phyloP scores from a whole-genome alignment of 2,329 filamentous ascomycete species.

The Coniochaeta sp. region DNA sequence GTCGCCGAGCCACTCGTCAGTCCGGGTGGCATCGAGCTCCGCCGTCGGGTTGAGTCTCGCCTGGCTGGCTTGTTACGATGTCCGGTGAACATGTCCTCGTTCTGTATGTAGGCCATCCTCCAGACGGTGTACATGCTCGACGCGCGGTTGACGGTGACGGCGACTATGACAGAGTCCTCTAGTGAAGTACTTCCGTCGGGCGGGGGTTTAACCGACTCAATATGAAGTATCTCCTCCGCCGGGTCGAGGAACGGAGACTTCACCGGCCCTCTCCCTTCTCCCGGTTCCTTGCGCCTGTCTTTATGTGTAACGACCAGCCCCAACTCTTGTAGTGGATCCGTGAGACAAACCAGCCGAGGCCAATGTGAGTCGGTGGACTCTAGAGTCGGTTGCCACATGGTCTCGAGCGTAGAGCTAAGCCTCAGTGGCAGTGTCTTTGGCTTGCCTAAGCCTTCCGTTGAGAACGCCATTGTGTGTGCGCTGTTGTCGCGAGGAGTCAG shows the following conservation, averaged over 20 bases:
- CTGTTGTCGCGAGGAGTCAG: slow-evolving; percentile 36
- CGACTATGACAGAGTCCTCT: slow-evolving; percentile 55
- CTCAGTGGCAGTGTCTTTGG: slow-evolving; percentile 47
- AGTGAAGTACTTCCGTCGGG: slow-evolving; percentile 29
- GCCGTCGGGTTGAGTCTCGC: slow-evolving; percentile 40
- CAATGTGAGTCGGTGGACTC: slow-evolving; percentile 52
- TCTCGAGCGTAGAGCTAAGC: slow-evolving; percentile 46
- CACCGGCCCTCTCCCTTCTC: slow-evolving; percentile 28
- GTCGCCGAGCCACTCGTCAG: slow-evolving; percentile 70
- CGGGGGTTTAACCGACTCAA: slow-evolving; percentile 60
- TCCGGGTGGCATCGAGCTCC: slow-evolving; percentile 60
- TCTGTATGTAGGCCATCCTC: slow-evolving; percentile 70
- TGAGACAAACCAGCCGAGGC: slow-evolving; percentile 74
- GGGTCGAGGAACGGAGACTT: slow-evolving; percentile 59
- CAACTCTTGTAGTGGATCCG: slow-evolving; percentile 78
- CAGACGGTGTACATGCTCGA: slow-evolving; percentile 76
- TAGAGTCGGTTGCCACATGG: slow-evolving; percentile 48
- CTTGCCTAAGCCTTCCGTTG: slow-evolving; percentile 47
- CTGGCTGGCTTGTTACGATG: slow-evolving; percentile 34
- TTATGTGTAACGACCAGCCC: slow-evolving; percentile 67
- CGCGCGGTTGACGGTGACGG: slow-evolving; percentile 74
- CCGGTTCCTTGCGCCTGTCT: slow-evolving; percentile 29
- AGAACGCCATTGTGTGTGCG: slow-evolving; percentile 37
- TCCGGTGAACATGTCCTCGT: slow-evolving; percentile 50
- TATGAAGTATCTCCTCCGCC: slow-evolving; percentile 76